phyloP scores from a whole-genome alignment of 164 flowering plant species.

The Pachysandra terminalis region DNA sequence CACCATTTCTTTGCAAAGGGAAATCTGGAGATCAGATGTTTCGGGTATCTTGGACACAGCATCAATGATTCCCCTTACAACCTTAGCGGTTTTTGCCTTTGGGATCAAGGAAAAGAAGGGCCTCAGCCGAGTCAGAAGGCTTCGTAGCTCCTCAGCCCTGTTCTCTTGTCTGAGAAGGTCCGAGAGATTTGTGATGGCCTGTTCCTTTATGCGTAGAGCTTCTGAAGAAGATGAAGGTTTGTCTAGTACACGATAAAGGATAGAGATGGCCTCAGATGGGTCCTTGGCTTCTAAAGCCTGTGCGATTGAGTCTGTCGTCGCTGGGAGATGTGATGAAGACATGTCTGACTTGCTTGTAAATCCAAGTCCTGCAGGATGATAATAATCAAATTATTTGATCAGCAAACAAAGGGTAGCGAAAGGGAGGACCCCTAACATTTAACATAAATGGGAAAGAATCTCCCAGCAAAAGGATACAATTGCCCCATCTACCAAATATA shows the following conservation, averaged over 20 bases:
- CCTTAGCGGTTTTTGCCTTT: slow-evolving; percentile 70
- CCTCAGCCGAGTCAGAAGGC: slow-evolving; percentile 59
- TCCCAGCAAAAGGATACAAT: no score
- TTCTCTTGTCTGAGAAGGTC: slow-evolving; percentile 61
- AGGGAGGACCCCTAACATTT: no score
- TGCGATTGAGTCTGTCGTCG: slow-evolving; percentile 56
- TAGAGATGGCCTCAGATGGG: slow-evolving; percentile 49
- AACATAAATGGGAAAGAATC: no score
- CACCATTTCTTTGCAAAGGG: slow-evolving; percentile 66
- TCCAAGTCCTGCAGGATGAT: slow-evolving; percentile 8
- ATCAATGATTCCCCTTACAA: slow-evolving; percentile 63
- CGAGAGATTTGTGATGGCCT: slow-evolving; percentile 58
- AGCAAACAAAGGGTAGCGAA: no score
- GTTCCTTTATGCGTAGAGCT: slow-evolving; percentile 56
- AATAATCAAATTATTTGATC: no score
- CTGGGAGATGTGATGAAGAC: slow-evolving; percentile 56
- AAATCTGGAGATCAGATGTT: slow-evolving; percentile 62
- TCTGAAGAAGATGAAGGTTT: slow-evolving; percentile 59
- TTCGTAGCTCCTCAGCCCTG: slow-evolving; percentile 58
- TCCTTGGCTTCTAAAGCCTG: slow-evolving; percentile 55
- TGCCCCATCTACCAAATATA: no score
- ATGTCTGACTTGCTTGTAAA: slow-evolving; percentile 15
- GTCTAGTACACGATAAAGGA: slow-evolving; percentile 46
- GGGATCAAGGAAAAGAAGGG: slow-evolving; percentile 65
- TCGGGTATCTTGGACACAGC: slow-evolving; percentile 62